phyloP scores from a whole-genome alignment of 2,329 filamentous ascomycete genomes.

The Fonsecaea erecta region DNA sequence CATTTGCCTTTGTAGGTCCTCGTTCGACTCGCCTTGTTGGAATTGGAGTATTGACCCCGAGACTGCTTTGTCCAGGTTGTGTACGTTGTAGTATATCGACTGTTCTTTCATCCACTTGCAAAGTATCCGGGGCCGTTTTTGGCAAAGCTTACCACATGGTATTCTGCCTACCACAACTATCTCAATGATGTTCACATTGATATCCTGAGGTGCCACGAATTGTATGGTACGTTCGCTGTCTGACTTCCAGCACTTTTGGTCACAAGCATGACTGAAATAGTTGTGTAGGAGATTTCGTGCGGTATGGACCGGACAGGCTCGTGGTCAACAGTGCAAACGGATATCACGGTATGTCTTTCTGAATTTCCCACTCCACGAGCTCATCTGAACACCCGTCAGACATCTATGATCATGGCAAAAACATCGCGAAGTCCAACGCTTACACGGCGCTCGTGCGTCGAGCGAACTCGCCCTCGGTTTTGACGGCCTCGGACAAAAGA shows the following conservation, averaged over 20 bases:
- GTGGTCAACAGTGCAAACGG: slow-evolving; percentile 6
- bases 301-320: slow-evolving; percentile 7
- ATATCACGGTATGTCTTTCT: slow-evolving; percentile 4
- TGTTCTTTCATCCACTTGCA: slow-evolving; percentile 9
- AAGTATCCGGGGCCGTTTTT: slow-evolving; percentile 6
- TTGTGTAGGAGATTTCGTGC: background rate
- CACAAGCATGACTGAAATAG: background rate
- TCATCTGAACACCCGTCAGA: background rate
- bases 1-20: background rate
- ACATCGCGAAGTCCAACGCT: slow-evolving; percentile 7
- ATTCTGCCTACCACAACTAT: slow-evolving; percentile 14
- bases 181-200: slow-evolving; percentile 7
- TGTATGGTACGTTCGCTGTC: background rate
- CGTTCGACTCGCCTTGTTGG: background rate
- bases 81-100: slow-evolving; percentile 3
- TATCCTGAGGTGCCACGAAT: slow-evolving; percentile 5
- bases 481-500: slow-evolving; percentile 7
- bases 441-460: background rate
- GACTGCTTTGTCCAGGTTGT: background rate
- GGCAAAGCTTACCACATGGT: slow-evolving; percentile 12
- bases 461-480: background rate
- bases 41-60: background rate
- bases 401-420: slow-evolving; percentile 6
- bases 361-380: background rate
- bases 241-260: background rate